A percentile compares a stretch with the other conserved stretches of the same genome.
phyloP scores from a whole-genome alignment of 2,329 filamentous ascomycete species.

The Exophiala phaeomuriformis region DNA sequence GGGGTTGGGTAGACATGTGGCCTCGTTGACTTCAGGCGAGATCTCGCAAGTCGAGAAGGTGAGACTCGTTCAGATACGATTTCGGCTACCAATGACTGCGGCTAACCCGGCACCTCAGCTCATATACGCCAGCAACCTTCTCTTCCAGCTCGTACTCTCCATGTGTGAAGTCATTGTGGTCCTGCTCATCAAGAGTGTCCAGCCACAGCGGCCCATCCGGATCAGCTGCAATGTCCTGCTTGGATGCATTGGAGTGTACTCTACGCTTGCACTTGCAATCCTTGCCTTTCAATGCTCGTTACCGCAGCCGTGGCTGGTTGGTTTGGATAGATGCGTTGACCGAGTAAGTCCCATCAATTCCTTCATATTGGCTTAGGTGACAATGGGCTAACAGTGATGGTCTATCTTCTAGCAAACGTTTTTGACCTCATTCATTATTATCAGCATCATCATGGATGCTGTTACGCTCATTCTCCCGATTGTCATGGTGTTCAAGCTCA shows the following conservation, averaged over 20 bases:
- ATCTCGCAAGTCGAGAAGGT: conserved; percentile 9
- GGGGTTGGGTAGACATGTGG: conserved; percentile 10
- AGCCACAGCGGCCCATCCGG: conserved; percentile 12
- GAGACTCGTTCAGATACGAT: neutral
- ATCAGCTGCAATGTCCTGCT: conserved; percentile 14
- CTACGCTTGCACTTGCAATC: conserved; percentile 3
- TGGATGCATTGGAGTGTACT: conserved; percentile 9
- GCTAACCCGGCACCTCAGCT: conserved; percentile 4
- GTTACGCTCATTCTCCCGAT: conserved; percentile 12
- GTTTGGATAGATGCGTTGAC: conserved; percentile 8
- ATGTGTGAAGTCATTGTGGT: conserved; percentile 10
- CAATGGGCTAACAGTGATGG: neutral
- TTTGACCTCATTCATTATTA: conserved; percentile 4
- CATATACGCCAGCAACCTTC: conserved; percentile 12
- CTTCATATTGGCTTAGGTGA: neutral
- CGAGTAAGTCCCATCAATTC: conserved; percentile 6
- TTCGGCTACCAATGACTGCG: neutral
- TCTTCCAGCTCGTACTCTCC: conserved; percentile 10
- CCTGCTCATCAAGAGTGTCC: conserved; percentile 14
- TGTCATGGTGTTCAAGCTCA: conserved; percentile 14
- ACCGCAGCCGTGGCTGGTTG: conserved; percentile 14
- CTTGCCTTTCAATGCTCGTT: conserved; percentile 17
- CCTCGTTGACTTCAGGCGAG: neutral
- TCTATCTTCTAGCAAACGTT: conserved; percentile 6
- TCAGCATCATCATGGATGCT: conserved; percentile 12